Conservation (phyloP, 495 filamentous ascomycete species). For the Bombardia bombarda region DNA sequence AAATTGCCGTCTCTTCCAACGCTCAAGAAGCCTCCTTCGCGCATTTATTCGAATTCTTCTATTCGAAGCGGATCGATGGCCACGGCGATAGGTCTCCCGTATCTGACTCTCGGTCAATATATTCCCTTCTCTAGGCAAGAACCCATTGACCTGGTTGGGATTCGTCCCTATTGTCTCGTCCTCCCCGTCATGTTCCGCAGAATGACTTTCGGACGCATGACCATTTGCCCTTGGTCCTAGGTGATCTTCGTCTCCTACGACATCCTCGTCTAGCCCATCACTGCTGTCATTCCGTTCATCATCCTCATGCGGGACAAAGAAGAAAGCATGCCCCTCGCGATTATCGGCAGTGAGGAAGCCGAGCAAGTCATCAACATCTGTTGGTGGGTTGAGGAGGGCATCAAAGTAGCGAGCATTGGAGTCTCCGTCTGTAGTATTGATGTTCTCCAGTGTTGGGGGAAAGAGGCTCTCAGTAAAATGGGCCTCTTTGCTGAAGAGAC, state of each 20-base stretch:
- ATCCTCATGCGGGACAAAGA: constrained; percentile 16
- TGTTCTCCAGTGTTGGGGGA: constrained; percentile 8
- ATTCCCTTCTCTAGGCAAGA: too few species aligned
- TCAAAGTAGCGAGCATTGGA: constrained; percentile 27
- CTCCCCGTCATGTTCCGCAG: too few species aligned
- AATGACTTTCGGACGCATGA: too few species aligned
- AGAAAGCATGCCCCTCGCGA: constrained; percentile 20
- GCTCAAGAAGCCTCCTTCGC: constrained; percentile 53
- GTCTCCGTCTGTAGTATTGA: not conserved
- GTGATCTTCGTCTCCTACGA: constrained; percentile 3
- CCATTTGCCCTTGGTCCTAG: not conserved
- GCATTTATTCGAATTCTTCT: constrained; percentile 13
- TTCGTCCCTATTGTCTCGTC: not conserved
- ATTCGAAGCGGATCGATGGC: not conserved
- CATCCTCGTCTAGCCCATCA: constrained; percentile 16
- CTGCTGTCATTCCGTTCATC: constrained; percentile 8
- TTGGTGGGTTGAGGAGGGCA: constrained; percentile 34
- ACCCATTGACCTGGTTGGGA: not conserved
- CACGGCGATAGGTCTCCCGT: not conserved
- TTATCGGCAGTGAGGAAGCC: constrained; percentile 28
- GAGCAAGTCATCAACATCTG: constrained; percentile 26
- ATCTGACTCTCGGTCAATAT: not conserved
- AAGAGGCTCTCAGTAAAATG: constrained; percentile 26
- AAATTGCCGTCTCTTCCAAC: constrained; percentile 66
- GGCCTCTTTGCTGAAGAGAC: constrained; percentile 25